Evolutionary conservation across 768 basidiomycete genomes (phyloP).

Genomic region (Psilocybe sp.): DNA sequence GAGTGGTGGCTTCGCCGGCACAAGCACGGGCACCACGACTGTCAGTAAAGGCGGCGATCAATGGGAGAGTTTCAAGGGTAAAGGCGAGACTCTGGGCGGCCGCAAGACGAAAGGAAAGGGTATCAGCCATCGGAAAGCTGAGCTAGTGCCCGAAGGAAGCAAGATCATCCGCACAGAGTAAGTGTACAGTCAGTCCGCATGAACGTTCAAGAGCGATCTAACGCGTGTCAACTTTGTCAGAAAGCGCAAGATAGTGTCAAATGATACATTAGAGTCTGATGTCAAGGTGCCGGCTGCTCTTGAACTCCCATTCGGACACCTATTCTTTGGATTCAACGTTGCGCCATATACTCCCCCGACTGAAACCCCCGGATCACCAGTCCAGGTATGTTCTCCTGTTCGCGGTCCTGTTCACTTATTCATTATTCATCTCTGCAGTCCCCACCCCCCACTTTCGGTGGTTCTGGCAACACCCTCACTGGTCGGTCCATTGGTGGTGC

Average conservation of each 20-base stretch:
- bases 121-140: conserved; percentile 76
- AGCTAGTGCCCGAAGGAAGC: conserved; percentile 75
- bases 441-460: conserved; percentile 48
- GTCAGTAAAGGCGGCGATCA: conserved; percentile 78
- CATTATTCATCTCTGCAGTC: conserved; percentile 24
- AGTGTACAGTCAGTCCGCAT: conserved; percentile 26
- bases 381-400: conserved; percentile 23
- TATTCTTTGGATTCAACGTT: conserved; percentile 95
- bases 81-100: conserved; percentile 87
- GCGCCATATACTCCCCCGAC: conserved; percentile 60
- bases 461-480: conserved; percentile 65
- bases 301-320: conserved; percentile 86
- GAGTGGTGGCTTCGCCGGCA: conserved; percentile 61
- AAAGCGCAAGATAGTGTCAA: conserved; percentile 81
- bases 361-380: conserved; percentile 26
- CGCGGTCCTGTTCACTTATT: not conserved
- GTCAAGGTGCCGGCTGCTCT: conserved; percentile 86
- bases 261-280: conserved; percentile 69
- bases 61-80: conserved; percentile 97
- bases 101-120: conserved; percentile 96
- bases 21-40: conserved; percentile 40
- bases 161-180: conserved; percentile 92
- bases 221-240: conserved; percentile 37
- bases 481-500: conserved; percentile 39
- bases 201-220: not conserved